phyloP scores from a whole-genome alignment of 2,329 filamentous ascomycete genomes.

The Sarocladium oryzae region DNA sequence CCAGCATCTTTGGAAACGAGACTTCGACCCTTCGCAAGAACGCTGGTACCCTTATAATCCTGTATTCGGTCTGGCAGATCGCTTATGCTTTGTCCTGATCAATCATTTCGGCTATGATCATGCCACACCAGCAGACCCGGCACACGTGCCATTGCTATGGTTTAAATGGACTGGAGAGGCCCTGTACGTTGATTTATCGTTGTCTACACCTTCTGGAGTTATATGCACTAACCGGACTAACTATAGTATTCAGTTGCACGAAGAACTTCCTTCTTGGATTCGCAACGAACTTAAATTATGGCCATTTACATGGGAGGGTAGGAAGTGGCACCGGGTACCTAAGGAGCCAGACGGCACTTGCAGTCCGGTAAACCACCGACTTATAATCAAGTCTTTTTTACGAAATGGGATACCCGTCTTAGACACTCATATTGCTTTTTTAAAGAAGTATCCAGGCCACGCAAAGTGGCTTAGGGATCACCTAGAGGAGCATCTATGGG shows the following conservation, averaged over 20 bases:
- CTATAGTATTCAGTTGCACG: background rate
- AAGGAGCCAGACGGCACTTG: background rate
- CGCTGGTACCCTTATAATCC: background rate
- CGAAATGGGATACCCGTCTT: background rate
- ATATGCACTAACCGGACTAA: background rate
- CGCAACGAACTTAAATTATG: background rate
- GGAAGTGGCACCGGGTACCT: conserved; percentile 3
- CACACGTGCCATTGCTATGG: background rate
- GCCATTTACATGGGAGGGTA: conserved; percentile 4
- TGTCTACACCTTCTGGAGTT: background rate
- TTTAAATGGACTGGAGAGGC: background rate
- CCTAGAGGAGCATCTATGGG: conserved; percentile 2
- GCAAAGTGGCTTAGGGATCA: background rate
- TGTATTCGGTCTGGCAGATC: background rate
- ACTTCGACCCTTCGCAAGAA: background rate
- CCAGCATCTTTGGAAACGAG: conserved; percentile 5
- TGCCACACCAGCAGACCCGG: background rate
- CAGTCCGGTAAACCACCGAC: background rate
- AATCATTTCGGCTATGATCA: conserved; percentile 1
- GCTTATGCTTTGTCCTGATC: background rate
- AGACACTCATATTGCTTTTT: background rate
- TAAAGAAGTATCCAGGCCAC: background rate
- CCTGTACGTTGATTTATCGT: background rate
- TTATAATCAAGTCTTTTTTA: background rate
- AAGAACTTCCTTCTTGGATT: background rate